Conservation (phyloP, 2,329 filamentous ascomycete genomes). For the Fusarium sp. region DNA sequence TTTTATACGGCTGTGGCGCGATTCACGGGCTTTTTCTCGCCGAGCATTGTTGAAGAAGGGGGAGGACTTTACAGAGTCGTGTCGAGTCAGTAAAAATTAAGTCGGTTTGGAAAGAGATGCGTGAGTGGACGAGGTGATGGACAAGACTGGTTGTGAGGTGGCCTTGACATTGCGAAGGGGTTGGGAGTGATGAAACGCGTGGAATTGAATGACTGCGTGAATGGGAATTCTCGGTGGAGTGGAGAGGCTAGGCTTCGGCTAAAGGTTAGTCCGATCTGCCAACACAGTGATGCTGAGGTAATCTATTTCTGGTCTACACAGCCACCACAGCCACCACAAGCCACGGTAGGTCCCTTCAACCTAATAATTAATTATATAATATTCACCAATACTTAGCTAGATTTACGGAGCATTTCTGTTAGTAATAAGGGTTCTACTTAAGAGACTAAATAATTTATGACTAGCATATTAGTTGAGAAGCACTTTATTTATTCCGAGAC, state of each 20-base stretch:
- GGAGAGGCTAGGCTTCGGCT: background rate
- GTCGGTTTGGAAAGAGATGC: background rate
- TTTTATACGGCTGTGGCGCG: constrained; percentile 28
- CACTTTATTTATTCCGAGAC: too few relatives aligned
- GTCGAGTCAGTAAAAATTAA: too few relatives aligned
- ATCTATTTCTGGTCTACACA: too few relatives aligned
- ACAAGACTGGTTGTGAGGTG: background rate
- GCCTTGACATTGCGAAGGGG: constrained; percentile 12
- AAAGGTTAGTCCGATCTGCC: background rate
- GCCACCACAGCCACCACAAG: too few relatives aligned
- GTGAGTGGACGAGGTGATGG: background rate
- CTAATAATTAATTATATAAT: too few relatives aligned
- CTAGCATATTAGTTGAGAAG: too few relatives aligned
- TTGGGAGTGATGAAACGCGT: background rate
- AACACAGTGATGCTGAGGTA: too few relatives aligned
- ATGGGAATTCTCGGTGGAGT: background rate
- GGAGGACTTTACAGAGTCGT: background rate
- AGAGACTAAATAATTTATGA: too few relatives aligned
- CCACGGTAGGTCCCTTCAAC: too few relatives aligned
- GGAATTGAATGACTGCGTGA: background rate
- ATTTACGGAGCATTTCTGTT: too few relatives aligned
- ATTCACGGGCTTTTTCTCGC: background rate
- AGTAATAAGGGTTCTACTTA: too few relatives aligned
- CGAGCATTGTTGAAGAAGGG: background rate
- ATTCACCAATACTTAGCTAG: too few relatives aligned